phyloP scores from a whole-genome alignment of 2,329 filamentous ascomycete genomes.

The Diaporthe sp. region DNA sequence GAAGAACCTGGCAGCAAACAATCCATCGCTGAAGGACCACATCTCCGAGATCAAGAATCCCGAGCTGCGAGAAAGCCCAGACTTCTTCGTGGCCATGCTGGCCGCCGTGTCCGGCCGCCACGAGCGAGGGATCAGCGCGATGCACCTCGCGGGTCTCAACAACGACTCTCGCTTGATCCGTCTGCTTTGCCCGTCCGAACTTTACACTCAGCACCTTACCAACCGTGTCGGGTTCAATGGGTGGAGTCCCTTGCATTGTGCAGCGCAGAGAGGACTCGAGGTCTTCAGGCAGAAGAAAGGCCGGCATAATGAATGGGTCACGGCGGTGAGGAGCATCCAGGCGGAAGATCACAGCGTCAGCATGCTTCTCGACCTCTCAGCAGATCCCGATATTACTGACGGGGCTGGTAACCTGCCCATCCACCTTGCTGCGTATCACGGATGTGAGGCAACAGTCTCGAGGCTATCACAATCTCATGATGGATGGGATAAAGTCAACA shows the following conservation, averaged over 20 bases:
- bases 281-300: background rate
- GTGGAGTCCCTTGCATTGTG: background rate
- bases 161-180: background rate
- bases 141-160: background rate
- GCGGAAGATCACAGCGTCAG: background rate
- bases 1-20: background rate
- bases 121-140: background rate
- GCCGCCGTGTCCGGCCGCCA: background rate
- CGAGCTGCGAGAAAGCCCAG: background rate
- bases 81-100: background rate
- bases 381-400: background rate
- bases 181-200: background rate
- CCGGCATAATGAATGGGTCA: background rate
- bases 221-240: background rate
- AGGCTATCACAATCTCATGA: background rate
- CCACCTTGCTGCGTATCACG: background rate
- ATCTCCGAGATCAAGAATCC: background rate
- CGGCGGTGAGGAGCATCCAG: background rate
- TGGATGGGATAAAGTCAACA: background rate
- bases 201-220: background rate
- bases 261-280: constrained; percentile 6
- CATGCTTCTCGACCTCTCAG: background rate
- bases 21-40: background rate
- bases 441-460: background rate
- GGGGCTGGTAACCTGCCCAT: background rate